These are phyloP conservation scores for Sisymbrium altissimum DNA, from an alignment of 345 rosid species.

Conservation along the genomic window DNA sequence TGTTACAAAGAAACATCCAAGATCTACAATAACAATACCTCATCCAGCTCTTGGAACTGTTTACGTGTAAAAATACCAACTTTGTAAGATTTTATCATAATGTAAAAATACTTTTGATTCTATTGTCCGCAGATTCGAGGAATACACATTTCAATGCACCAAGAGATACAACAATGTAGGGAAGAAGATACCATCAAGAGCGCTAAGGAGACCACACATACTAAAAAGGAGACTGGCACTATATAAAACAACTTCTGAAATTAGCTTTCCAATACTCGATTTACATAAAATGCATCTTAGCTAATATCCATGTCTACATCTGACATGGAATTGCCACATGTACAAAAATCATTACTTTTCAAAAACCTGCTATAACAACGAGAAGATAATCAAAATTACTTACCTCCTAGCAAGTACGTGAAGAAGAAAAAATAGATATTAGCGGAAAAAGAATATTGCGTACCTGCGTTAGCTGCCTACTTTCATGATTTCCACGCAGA, in stretches of 20 bases:
- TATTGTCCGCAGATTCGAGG: too few species aligned
- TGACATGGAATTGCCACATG: constrained; percentile 22
- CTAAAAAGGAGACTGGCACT: constrained; percentile 10
- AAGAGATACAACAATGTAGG: neutral
- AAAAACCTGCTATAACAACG: constrained; percentile 23
- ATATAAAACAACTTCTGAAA: constrained; percentile 23
- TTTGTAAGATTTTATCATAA: too few species aligned
- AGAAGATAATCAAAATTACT: constrained; percentile 5
- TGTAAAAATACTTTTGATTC: too few species aligned
- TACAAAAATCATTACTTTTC: constrained; percentile 18
- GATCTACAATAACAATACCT: too few species aligned
- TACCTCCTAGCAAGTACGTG: neutral
- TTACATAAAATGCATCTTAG: constrained; percentile 29
- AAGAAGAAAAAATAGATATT: neutral
- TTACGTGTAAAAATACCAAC: too few species aligned
- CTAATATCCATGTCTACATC: constrained; percentile 27
- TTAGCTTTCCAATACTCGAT: constrained; percentile 20
- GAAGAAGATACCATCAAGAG: constrained; percentile 3
- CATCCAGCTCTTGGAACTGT: too few species aligned
- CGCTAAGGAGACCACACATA: neutral
- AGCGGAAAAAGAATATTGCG: constrained; percentile 13
- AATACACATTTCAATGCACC: too few species aligned
- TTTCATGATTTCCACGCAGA: constrained; percentile 98
- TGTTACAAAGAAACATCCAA: too few species aligned
- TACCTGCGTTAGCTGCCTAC: constrained; percentile 99